A percentile compares a stretch with the other conserved stretches of the same genome.
Evolutionary conservation across 2,329 filamentous ascomycete genomes (phyloP).

Genomic region (Dichotomopilus funicola): DNA sequence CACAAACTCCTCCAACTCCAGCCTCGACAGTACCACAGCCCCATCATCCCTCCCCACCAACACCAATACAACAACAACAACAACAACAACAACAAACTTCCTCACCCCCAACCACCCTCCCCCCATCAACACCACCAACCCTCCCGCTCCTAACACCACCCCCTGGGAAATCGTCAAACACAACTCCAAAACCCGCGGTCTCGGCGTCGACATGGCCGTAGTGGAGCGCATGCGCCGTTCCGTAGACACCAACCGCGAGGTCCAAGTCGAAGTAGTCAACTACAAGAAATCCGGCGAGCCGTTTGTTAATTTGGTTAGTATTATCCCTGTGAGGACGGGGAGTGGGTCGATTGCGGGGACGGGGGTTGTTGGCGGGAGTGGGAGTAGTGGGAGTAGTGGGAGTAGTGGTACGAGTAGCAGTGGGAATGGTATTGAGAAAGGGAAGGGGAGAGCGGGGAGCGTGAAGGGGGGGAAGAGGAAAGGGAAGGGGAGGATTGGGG

Average conservation of each 20-base stretch:
- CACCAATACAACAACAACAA: neutral
- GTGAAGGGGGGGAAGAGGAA: constrained; percentile 37
- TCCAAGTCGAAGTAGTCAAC: constrained; percentile 58
- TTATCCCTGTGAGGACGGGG: constrained; percentile 66
- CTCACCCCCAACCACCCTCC: too few species aligned
- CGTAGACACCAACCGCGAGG: constrained; percentile 38
- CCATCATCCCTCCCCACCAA: neutral
- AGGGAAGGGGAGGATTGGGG: neutral
- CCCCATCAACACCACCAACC: neutral
- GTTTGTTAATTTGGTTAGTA: constrained; percentile 79
- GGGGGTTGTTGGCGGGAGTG: constrained; percentile 37
- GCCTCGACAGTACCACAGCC: too few species aligned
- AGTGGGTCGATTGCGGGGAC: neutral
- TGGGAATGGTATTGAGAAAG: neutral
- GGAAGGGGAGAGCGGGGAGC: neutral
- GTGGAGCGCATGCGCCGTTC: constrained; percentile 48
- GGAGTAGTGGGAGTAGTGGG: neutral
- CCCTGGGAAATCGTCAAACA: too few species aligned
- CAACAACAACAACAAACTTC: neutral
- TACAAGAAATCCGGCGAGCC: constrained; percentile 73
- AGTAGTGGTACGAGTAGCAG: neutral
- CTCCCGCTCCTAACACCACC: neutral
- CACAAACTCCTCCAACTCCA: neutral
- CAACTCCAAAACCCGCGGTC: neutral
- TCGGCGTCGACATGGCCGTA: constrained; percentile 40